Evolutionary conservation across 768 basidiomycete genomes (phyloP), one percentile per base, ranked within the genome.

Genomic region (Tulasnella sp.): DNA sequence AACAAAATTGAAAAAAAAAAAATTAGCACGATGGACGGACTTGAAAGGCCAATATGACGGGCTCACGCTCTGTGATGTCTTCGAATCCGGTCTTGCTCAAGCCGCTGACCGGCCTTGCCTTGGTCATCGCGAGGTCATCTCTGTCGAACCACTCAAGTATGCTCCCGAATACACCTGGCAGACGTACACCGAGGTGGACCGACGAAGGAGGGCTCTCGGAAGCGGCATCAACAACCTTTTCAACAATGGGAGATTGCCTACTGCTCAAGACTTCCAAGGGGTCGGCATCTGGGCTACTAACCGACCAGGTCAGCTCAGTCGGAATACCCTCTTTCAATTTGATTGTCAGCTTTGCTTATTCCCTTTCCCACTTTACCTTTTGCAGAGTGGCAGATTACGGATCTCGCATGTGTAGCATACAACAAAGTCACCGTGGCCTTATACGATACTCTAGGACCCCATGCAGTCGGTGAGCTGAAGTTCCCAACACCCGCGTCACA

Each of bases 341-440:
- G n/a, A n/a, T n/a, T n/a, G 34, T 38, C 7, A 38, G 34, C 34
- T 38, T 38, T 38, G 34, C 34, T 5, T 38, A 7, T 38, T 25
- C 19, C n/a, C n/a, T 48, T n/a, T 68, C n/a, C n/a, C 34, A 15
- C 15, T 38, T 38, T 25, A 5, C n/a, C n/a, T 48, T n/a, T 68
- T 27, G 68, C 34, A 87, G 96, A 96, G 72, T 99, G 96, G 94
- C 93, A 97, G 71, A 72, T 94, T 30, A 75, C 92, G 49, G 92
- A 94, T 66, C 74, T 91, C 54, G 85, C 90, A 12, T 73, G 83
- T 59, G 81, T 86, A 53, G 84, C 82, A 8, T 96, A 94, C 69
- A 76, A 78, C 24, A 83, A 87, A 68, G 85, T 94, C 34, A 79
- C 83, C 4, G 91, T 96, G 62, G 85, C 84, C 66, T 74, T 99